phyloP scores from a whole-genome alignment of 768 basidiomycete species.

The Nidula microcarpa region DNA sequence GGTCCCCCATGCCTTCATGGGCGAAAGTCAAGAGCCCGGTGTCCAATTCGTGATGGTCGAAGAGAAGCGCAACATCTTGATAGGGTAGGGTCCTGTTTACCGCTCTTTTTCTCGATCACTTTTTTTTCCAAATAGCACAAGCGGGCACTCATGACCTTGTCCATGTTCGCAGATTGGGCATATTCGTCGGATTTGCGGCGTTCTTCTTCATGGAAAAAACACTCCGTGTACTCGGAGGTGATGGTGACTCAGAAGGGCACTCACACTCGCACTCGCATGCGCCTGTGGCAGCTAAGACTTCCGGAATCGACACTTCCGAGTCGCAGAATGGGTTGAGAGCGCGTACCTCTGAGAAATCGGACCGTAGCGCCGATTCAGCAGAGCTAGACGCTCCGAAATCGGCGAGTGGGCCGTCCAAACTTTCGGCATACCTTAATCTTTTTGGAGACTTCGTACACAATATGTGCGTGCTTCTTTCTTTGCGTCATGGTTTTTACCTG shows the following conservation, averaged over 20 bases:
- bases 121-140: no score
- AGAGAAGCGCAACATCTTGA: constrained; percentile 86
- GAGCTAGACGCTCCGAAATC: constrained; percentile 19
- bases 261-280: constrained; percentile 37
- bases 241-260: constrained; percentile 49
- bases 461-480: constrained; percentile 49
- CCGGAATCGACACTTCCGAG: constrained; percentile 40
- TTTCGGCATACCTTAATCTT: constrained; percentile 90
- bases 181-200: constrained; percentile 82
- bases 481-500: constrained; percentile 9
- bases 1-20: constrained; percentile 89
- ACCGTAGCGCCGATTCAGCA: constrained; percentile 9
- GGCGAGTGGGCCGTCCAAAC: constrained; percentile 62
- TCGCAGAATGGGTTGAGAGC: constrained; percentile 47
- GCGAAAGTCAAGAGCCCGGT: constrained; percentile 71
- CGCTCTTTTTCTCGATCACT: not conserved
- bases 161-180: constrained; percentile 53
- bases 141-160: no score
- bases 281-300: constrained; percentile 31
- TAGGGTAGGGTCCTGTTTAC: constrained; percentile 57
- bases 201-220: constrained; percentile 96
- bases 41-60: constrained; percentile 83
- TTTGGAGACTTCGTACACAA: constrained; percentile 95
- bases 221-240: constrained; percentile 72
- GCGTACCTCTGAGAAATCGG: constrained; percentile 33